These are phyloP conservation scores for Saccharomyces hybrid DNA, from an alignment of 1,139 yeast genomes.

Conservation along the genomic window DNA sequence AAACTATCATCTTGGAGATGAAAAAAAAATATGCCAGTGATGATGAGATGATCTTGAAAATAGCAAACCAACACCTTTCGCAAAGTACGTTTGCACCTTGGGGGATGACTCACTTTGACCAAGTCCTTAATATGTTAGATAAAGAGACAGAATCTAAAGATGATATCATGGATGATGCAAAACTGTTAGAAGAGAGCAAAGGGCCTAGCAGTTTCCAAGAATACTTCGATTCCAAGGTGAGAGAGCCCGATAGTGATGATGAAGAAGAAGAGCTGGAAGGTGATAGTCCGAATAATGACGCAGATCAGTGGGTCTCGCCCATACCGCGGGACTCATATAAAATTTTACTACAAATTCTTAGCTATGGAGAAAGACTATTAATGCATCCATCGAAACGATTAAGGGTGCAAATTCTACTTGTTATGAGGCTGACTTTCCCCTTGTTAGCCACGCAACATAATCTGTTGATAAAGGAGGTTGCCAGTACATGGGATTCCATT, in stretches of 20 bases:
- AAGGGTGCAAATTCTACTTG: conserved; percentile 47
- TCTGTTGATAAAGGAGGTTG: conserved; percentile 57
- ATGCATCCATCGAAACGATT: conserved; percentile 59
- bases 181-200: conserved; percentile 4
- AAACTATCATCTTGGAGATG: conserved; percentile 53
- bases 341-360: conserved; percentile 52
- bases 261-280: conserved; percentile 11
- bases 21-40: conserved; percentile 34
- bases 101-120: conserved; percentile 21
- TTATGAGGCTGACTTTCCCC: conserved; percentile 47
- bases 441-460: conserved; percentile 55
- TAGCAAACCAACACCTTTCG: conserved; percentile 9
- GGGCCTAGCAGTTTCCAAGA: conserved; percentile 26
- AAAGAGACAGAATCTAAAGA: conserved; percentile 4
- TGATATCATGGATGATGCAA: conserved; percentile 4
- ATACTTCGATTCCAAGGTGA: conserved; percentile 24
- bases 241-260: conserved; percentile 22
- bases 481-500: conserved; percentile 61
- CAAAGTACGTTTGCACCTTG: conserved; percentile 18
- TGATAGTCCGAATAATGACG: conserved; percentile 2
- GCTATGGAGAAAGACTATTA: conserved; percentile 62
- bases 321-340: conserved; percentile 53
- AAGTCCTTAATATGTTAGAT: conserved; percentile 17
- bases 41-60: conserved; percentile 15
- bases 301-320: conserved; percentile 50